Conservation (phyloP, 768 basidiomycete genomes). For the Amanita fuliginea region DNA sequence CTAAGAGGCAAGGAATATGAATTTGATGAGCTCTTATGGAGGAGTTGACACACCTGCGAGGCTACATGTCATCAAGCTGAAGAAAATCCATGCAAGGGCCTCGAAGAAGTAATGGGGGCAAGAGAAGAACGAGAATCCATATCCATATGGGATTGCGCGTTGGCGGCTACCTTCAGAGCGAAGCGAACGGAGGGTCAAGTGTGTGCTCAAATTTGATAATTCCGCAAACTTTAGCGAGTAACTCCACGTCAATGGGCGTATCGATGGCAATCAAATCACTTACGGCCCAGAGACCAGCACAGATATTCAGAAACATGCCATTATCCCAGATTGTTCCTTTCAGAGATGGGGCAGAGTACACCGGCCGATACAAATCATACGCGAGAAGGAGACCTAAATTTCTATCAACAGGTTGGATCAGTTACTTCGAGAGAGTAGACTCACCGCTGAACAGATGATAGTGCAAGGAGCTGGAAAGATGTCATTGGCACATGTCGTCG, state of each 20-base stretch:
- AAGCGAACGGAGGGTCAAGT: constrained; percentile 72
- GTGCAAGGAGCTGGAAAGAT: constrained; percentile 59
- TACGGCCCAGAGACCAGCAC: constrained; percentile 66
- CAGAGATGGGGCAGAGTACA: constrained; percentile 54
- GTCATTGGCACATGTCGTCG: not conserved
- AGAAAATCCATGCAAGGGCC: constrained; percentile 57
- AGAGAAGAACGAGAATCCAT: constrained; percentile 80
- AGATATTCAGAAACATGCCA: constrained; percentile 55
- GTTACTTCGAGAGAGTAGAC: not conserved
- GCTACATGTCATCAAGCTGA: constrained; percentile 72
- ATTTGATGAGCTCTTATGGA: not conserved
- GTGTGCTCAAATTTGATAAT: constrained; percentile 75
- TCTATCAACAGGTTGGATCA: not conserved
- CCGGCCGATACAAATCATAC: constrained; percentile 71
- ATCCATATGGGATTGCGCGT: constrained; percentile 86
- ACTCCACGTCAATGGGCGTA: constrained; percentile 1
- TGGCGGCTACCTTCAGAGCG: constrained; percentile 71
- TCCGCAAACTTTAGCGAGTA: constrained; percentile 55
- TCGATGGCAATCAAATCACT: constrained; percentile 18
- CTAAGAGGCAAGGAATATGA: not conserved
- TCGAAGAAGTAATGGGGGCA: constrained; percentile 97
- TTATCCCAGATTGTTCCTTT: constrained; percentile 53
- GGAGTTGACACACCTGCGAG: constrained; percentile 43
- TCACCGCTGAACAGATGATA: constrained; percentile 74
- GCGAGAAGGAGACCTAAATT: constrained; percentile 62